Base-by-base conservation (phyloP, 495 filamentous ascomycete genomes). In the Astrocystis sublimbata region DNA sequence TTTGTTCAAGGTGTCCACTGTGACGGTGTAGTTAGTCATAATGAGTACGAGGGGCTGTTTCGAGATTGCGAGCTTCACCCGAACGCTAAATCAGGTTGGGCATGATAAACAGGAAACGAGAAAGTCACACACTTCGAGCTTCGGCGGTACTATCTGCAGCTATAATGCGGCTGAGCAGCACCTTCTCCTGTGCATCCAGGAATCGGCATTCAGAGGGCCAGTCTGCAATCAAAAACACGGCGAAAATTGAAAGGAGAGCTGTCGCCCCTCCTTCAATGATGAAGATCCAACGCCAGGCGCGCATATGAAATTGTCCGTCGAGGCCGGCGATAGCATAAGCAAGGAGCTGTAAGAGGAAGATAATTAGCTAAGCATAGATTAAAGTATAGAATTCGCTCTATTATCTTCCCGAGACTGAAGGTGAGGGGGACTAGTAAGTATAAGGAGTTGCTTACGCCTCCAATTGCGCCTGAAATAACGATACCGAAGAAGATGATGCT, bases 391-490 rank as follows among this genome's bases (percentile, higher is more conserved):
- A 26, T 36, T 13, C 13, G 13, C 33, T 36, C 4, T 31, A 21
- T 4, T 33, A 19, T 51, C 9, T 23, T 0, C 4, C 0, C n/a
- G 33, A 28, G 9, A 6, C 12, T 8, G 17, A 6, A 5, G 23
- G 17, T 49, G 24, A 9, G 13, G 45, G n/a, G 30, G 24, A 15
- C 53, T 36, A 35, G 62, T 43, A 3, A 21, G 7, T 4, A 5
- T 26, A 4, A 0, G 19, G 9, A 17, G 6, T 13, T 21, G 67
- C 75, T 69, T 63, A 78, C 65, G 10, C 86, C 85, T 42, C 86
- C 83, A 66, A 89, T 84, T 19, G 83, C 83, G 28, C 87, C 86
- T 15, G 83, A 83, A 9, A 87, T 52, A 63, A 85, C 82, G 13
- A 78, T 76, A 0, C 84, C 79, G 40, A 78, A 81, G 73, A 85